Base-by-base conservation (phyloP, 805 yeast species). In the Zygotorulaspora florentina region DNA sequence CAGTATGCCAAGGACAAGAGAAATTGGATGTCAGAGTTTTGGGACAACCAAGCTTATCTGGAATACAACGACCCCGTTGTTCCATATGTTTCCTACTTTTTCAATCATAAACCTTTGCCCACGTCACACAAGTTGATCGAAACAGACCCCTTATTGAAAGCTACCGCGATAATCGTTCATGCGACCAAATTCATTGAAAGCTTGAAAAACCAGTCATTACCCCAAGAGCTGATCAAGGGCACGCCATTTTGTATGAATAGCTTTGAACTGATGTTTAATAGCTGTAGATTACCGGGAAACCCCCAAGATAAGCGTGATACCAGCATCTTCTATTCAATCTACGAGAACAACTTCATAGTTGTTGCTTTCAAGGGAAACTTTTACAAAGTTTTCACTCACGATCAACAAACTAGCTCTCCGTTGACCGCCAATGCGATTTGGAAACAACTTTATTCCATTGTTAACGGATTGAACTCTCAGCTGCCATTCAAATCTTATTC, bases 241-340 rank as follows among this genome's bases (percentile, higher is more conserved):
- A 73, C 73, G 53, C 96, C 97, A n/a, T 85, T 80, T 62, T 91
- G 97, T 69, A 91, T 91, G 98, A 89, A 87, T 66, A 83, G 95
- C 28, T 90, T 87, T 77, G 79, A 79, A 60, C 79, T 80, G 71
- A 85, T 91, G 96, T 91, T 91, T 75, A 87, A 89, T 73, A 87
- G 84, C 62, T 78, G 86, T 46, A 78, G 98, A 58, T 76, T 87
- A 42, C 96, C 97, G n/a, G 49, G 50, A 8, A 33, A 39, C 4
- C 42, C 48, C 17, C 68, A 69, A 18, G 70, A 70, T n/a, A 69
- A 67, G 13, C 65, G 75, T 46, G 97, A 91, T 65, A 72, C 76
- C 48, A 83, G 84, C 55, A 73, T 75, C 25, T 62, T 69, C 48
- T 82, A 79, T 66, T 64, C 68, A 17, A 47, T 62, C 29, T 67